Evolutionary conservation across 257 asterid species (phyloP).

Genomic region (Nicotiana tabacum): DNA sequence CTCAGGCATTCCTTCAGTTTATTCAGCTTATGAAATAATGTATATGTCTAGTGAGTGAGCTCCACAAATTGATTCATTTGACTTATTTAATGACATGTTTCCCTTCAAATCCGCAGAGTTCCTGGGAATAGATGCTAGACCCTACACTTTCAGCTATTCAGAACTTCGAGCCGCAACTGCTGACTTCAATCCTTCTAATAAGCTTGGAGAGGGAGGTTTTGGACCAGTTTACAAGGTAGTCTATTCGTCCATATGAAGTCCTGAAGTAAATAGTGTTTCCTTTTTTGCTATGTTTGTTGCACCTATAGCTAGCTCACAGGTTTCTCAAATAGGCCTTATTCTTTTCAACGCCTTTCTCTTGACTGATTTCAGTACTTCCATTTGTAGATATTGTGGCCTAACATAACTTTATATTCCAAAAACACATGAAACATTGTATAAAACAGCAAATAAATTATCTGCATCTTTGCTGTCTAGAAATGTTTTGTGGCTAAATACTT

Average conservation of each 20-base stretch:
- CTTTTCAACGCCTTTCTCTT: neutral
- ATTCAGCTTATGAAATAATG: neutral
- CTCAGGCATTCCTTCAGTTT: neutral
- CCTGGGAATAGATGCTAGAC: conserved; percentile 65
- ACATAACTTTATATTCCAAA: neutral
- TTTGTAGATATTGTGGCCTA: neutral
- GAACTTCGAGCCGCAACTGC: conserved; percentile 67
- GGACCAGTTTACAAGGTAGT: conserved; percentile 85
- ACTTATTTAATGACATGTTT: neutral
- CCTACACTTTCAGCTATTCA: conserved; percentile 61
- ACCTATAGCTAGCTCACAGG: neutral
- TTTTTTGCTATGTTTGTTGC: neutral
- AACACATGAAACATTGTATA: neutral
- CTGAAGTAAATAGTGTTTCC: neutral
- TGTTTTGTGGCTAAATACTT: neutral
- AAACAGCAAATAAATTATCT: neutral
- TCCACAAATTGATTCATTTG: neutral
- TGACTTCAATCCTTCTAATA: conserved; percentile 58
- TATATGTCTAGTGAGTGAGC: neutral
- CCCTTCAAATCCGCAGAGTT: conserved; percentile 43
- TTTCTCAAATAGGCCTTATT: neutral
- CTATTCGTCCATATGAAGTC: neutral
- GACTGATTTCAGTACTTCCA: neutral
- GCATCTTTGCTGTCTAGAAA: neutral
- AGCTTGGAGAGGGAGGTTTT: conserved; percentile 95